Conservation (phyloP, 108 stramenopile genomes). For the Epipyxis sp. region DNA sequence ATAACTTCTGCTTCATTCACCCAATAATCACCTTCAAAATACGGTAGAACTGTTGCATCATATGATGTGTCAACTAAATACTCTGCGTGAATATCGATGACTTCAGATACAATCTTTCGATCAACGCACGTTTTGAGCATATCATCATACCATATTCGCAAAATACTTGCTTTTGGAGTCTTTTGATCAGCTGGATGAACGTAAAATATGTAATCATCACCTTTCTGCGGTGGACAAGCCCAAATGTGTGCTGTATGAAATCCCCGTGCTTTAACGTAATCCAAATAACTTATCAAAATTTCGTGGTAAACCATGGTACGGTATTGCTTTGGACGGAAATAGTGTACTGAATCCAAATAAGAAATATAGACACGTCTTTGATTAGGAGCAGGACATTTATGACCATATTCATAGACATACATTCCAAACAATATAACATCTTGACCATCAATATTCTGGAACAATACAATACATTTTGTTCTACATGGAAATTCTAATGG, state of each 20-base stretch:
- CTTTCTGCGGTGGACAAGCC: conserved; percentile 92
- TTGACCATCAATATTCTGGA: conserved; percentile 88
- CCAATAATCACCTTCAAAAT: conserved; percentile 99
- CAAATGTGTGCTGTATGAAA: conserved; percentile 95
- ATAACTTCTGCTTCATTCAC: conserved; percentile 94
- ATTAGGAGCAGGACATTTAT: conserved; percentile 84
- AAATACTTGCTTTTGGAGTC: conserved; percentile 63
- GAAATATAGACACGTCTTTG: conserved; percentile 85
- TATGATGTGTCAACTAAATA: conserved; percentile 65
- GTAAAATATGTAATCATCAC: conserved; percentile 92
- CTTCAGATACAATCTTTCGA: conserved; percentile 75
- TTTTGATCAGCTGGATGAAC: conserved; percentile 68
- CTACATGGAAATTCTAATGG: conserved; percentile 77
- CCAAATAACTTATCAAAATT: conserved; percentile 79
- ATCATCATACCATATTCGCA: conserved; percentile 86
- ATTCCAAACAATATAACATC: conserved; percentile 91
- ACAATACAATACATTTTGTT: conserved; percentile 80
- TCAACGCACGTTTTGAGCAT: conserved; percentile 86
- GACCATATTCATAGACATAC: conserved; percentile 94
- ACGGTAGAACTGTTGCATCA: conserved; percentile 73
- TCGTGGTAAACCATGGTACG: conserved; percentile 83
- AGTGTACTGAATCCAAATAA: conserved; percentile 91
- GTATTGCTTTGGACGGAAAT: conserved; percentile 71
- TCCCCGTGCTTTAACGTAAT: conserved; percentile 83
- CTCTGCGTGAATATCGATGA: conserved; percentile 89